phyloP scores from a whole-genome alignment of 257 asterid genomes.

The Apocynum venetum region DNA sequence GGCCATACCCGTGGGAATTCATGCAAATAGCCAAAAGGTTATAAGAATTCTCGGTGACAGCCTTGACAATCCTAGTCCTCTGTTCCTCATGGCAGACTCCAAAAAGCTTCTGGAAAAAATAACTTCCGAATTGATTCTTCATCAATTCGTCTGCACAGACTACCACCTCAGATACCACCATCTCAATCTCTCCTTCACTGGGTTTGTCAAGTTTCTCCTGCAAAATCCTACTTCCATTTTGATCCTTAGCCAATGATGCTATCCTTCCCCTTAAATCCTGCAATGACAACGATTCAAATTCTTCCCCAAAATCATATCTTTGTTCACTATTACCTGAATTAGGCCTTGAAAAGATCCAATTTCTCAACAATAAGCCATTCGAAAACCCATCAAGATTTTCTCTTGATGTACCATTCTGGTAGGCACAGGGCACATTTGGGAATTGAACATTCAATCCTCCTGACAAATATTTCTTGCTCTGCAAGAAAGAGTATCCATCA shows the following conservation, averaged over 20 bases:
- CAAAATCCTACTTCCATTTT: conserved; percentile 35
- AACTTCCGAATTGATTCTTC: conserved; percentile 56
- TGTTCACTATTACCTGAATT: conserved; percentile 13
- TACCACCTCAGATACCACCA: conserved; percentile 37
- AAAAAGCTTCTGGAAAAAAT: conserved; percentile 52
- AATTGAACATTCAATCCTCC: conserved; percentile 12
- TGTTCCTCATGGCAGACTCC: conserved; percentile 52
- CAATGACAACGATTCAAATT: conserved; percentile 12
- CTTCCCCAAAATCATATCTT: conserved; percentile 9
- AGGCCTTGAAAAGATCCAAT: background rate
- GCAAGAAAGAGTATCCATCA: conserved; percentile 46
- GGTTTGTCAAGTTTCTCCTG: conserved; percentile 38
- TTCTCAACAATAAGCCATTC: background rate
- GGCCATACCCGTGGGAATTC: conserved; percentile 54
- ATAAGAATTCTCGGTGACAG: conserved; percentile 31
- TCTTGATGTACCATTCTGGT: conserved; percentile 12
- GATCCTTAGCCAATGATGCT: conserved; percentile 37
- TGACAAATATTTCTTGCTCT: conserved; percentile 35
- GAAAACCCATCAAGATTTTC: background rate
- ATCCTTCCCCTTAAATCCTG: conserved; percentile 40
- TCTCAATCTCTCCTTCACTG: conserved; percentile 35
- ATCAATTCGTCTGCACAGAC: conserved; percentile 33
- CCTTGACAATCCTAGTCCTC: conserved; percentile 47
- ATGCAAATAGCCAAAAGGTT: conserved; percentile 41
- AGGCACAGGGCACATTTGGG: conserved; percentile 21